Conservation (phyloP, 2,329 filamentous ascomycete genomes). For the Colletotrichum phormii region DNA sequence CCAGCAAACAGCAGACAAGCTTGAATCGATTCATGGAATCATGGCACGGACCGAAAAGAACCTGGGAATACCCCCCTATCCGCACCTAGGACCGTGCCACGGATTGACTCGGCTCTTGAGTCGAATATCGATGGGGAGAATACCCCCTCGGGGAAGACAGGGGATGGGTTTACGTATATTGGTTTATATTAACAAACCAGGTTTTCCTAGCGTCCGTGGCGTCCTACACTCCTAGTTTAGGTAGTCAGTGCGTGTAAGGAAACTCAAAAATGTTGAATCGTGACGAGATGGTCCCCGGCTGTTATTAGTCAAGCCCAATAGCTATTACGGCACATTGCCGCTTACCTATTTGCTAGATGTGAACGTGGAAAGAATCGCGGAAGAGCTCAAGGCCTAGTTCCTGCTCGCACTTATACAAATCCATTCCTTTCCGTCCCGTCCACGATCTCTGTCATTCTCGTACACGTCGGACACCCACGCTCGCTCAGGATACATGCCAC, state of each 20-base stretch:
- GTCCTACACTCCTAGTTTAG: not conserved
- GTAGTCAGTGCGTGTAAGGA: too few relatives aligned
- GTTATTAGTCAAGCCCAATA: not conserved
- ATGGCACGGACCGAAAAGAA: not conserved
- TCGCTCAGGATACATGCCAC: not conserved
- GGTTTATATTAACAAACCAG: not conserved
- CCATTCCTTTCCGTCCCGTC: not conserved
- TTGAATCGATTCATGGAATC: not conserved
- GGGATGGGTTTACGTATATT: not conserved
- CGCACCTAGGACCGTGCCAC: not conserved
- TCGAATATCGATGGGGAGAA: not conserved
- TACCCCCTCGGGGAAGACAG: not conserved
- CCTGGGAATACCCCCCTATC: not conserved
- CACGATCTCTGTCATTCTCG: not conserved
- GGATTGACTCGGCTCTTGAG: not conserved
- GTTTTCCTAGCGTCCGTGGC: not conserved
- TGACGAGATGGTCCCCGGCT: not conserved
- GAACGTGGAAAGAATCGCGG: not conserved
- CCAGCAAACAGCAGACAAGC: not conserved
- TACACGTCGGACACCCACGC: not conserved
- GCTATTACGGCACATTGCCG: not conserved
- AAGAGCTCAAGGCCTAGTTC: not conserved
- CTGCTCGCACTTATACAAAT: not conserved
- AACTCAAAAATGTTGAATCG: not conserved
- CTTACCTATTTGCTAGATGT: not conserved